Conservation (phyloP, 208 protist species). For the Leishmania gerbilli region DNA sequence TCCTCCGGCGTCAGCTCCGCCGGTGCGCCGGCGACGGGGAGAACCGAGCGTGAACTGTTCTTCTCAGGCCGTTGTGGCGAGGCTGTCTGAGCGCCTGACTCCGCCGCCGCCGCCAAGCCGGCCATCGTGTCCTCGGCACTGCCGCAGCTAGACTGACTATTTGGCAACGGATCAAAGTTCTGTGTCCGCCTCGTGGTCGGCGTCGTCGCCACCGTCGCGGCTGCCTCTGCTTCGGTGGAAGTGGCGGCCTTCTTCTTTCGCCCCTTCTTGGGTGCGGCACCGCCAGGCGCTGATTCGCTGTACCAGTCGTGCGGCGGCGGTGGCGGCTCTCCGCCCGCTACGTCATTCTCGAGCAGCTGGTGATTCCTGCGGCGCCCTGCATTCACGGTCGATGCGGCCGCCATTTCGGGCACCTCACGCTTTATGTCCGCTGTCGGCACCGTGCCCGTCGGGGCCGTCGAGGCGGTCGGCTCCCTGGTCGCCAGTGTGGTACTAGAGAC, state of each 20-base stretch:
- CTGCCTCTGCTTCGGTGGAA: neutral
- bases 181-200: neutral
- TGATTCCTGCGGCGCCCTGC: conserved; percentile 5
- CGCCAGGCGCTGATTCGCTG: neutral
- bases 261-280: conserved; percentile 8
- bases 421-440: neutral
- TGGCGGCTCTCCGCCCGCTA: neutral
- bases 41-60: neutral
- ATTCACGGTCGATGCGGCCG: neutral
- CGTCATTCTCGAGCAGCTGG: conserved; percentile 8
- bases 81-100: conserved; percentile 25
- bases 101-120: conserved; percentile 20
- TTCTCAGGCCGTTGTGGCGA: conserved; percentile 7
- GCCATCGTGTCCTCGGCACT: conserved; percentile 26
- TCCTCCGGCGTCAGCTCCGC: conserved; percentile 18
- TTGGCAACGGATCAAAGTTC: neutral
- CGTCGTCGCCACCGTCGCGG: neutral
- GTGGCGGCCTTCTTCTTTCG: conserved; percentile 21
- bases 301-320: neutral
- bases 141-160: conserved; percentile 12
- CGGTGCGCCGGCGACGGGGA: neutral
- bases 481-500: neutral
- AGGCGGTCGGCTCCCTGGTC: conserved; percentile 3
- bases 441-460: neutral
- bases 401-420: conserved; percentile 15